phyloP scores from a whole-genome alignment of 1,284 basidiomycete genomes.

The Ustanciosporium gigantosporum region DNA sequence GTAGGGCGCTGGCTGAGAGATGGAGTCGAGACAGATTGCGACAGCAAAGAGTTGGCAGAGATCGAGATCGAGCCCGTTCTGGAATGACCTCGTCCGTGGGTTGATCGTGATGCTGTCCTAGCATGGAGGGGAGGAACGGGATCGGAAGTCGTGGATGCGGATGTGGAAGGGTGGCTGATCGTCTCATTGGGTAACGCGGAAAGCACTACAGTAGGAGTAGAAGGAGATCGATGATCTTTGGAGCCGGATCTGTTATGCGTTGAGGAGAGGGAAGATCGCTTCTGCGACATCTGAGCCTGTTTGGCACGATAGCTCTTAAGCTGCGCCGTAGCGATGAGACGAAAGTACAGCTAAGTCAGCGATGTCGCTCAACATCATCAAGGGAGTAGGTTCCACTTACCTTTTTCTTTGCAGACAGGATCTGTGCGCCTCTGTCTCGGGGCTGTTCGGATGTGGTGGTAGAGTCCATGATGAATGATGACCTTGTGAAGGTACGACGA shows the following conservation, averaged over 20 bases:
- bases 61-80: conserved; percentile 48
- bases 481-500: no score
- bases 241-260: conserved; percentile 16
- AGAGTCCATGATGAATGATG: conserved; percentile 4
- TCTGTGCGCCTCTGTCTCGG: conserved; percentile 42
- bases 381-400: no score
- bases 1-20: neutral
- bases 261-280: conserved; percentile 21
- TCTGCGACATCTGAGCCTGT: conserved; percentile 46
- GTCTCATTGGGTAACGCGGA: conserved; percentile 22
- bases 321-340: conserved; percentile 10
- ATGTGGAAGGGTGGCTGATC: conserved; percentile 23
- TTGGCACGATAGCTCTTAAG: conserved; percentile 55
- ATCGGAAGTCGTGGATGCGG: conserved; percentile 2
- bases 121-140: conserved; percentile 5
- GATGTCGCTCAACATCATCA: no score
- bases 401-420: conserved; percentile 53
- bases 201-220: conserved; percentile 4
- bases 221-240: neutral
- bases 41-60: conserved; percentile 19
- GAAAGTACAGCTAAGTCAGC: no score
- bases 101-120: conserved; percentile 27
- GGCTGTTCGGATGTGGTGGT: conserved; percentile 5
- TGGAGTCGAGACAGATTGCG: conserved; percentile 5
- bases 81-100: conserved; percentile 46